Evolutionary conservation across 495 filamentous ascomycete species (phyloP).

Genomic region (Parachaetomium inaequale): DNA sequence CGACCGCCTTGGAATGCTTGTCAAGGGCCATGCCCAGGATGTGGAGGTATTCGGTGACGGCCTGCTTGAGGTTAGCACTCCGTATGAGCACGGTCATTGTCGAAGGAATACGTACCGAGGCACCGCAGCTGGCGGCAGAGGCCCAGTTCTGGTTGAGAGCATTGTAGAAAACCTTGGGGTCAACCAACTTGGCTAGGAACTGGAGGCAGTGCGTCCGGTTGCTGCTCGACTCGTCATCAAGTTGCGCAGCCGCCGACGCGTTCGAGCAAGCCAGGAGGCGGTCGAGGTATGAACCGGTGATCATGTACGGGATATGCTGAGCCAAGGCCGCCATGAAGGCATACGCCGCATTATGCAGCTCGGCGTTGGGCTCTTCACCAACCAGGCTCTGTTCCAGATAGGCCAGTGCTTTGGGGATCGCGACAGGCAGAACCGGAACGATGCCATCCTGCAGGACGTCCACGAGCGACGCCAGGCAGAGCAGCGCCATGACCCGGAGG

Average conservation of each 20-base stretch:
- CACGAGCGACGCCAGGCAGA: conserved; percentile 82
- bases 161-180: conserved; percentile 60
- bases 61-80: conserved; percentile 40
- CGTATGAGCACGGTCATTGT: background rate
- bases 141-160: conserved; percentile 68
- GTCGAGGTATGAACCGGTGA: conserved; percentile 68
- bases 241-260: conserved; percentile 57
- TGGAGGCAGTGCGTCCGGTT: conserved; percentile 64
- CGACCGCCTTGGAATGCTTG: conserved; percentile 67
- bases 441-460: conserved; percentile 81
- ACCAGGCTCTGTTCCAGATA: conserved; percentile 62
- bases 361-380: conserved; percentile 48
- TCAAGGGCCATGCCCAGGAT: conserved; percentile 65
- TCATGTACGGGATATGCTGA: conserved; percentile 79
- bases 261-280: conserved; percentile 64
- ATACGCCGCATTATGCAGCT: conserved; percentile 77
- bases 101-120: conserved; percentile 47
- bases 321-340: conserved; percentile 73
- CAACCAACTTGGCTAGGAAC: conserved; percentile 67
- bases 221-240: conserved; percentile 57
- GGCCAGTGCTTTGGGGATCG: conserved; percentile 64
- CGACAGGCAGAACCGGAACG: conserved; percentile 73
- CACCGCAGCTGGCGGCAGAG: conserved; percentile 56
- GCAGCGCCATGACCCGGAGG: conserved; percentile 74
- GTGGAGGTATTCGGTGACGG: conserved; percentile 62